These are phyloP conservation scores for Mycena haematopus DNA, from an alignment of 768 basidiomycete species.

Conservation along the genomic window DNA sequence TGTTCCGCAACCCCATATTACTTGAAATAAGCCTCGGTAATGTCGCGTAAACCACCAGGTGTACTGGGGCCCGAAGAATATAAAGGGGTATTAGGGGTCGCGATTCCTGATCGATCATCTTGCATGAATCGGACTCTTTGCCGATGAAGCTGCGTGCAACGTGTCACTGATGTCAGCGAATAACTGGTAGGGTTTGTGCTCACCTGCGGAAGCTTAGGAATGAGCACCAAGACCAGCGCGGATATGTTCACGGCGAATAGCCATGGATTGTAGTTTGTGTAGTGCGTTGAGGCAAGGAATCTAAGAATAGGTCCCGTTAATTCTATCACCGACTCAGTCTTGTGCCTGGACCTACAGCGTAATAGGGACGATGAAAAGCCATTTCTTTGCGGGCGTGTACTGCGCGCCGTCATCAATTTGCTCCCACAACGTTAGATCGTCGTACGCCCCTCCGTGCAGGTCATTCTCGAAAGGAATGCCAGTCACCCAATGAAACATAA, in stretches of 20 bases:
- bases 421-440: constrained; percentile 98
- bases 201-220: constrained; percentile 96
- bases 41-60: constrained; percentile 42
- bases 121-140: constrained; percentile 82
- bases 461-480: constrained; percentile 94
- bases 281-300: constrained; percentile 97
- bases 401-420: constrained; percentile 99
- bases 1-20: not conserved
- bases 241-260: constrained; percentile 90
- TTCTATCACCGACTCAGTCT: constrained; percentile 5
- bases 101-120: constrained; percentile 65
- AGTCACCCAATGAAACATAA: constrained; percentile 99
- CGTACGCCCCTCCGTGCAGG: constrained; percentile 91
- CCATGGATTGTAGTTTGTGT: constrained; percentile 96
- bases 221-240: constrained; percentile 78
- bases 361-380: constrained; percentile 90
- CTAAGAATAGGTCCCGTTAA: constrained; percentile 47
- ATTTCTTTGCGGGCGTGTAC: constrained; percentile 98
- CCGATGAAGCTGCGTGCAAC: constrained; percentile 68
- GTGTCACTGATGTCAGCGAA: constrained; percentile 12
- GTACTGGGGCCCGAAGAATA: constrained; percentile 61
- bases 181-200: constrained; percentile 28
- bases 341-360: constrained; percentile 66
- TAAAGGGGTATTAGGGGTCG: constrained; percentile 68
- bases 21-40: constrained; percentile 52